Evolutionary conservation across 208 protist species (phyloP).

Genomic region (Trypanosoma brucei): DNA sequence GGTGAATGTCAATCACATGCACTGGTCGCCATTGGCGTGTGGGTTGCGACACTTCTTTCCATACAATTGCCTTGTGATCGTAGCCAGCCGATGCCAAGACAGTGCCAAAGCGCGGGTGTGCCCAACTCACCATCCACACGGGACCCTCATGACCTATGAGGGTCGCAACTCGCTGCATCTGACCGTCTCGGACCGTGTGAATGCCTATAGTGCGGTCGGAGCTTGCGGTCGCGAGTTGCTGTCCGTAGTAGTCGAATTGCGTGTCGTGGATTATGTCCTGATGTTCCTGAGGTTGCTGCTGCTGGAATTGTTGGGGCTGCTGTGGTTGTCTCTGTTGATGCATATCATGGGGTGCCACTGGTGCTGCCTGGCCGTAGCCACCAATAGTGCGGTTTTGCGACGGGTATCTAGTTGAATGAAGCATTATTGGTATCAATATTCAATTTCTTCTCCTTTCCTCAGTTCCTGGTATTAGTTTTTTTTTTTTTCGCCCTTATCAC

Average conservation of each 20-base stretch:
- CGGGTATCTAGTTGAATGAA: not conserved
- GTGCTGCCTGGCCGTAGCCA: slow-evolving; percentile 5
- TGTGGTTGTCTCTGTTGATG: slow-evolving; percentile 8
- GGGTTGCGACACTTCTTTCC: slow-evolving; percentile 70
- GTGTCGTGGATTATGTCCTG: slow-evolving; percentile 95
- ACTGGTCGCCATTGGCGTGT: slow-evolving; percentile 48
- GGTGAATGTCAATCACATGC: slow-evolving; percentile 71
- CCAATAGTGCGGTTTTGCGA: not conserved
- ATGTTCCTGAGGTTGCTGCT: slow-evolving; percentile 44
- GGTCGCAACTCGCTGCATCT: slow-evolving; percentile 55
- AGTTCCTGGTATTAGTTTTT: no score
- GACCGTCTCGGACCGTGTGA: slow-evolving; percentile 75
- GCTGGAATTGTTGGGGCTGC: slow-evolving; percentile 1
- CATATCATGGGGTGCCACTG: not conserved
- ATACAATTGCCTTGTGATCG: slow-evolving; percentile 96
- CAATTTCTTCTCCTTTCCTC: not conserved
- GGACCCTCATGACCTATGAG: slow-evolving; percentile 93
- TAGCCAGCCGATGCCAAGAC: slow-evolving; percentile 96
- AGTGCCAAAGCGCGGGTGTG: slow-evolving; percentile 96
- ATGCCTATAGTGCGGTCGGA: slow-evolving; percentile 96
- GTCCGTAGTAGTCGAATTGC: slow-evolving; percentile 98
- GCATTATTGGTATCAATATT: not conserved
- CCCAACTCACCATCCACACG: slow-evolving; percentile 98
- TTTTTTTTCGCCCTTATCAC: no score
- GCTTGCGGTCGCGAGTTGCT: slow-evolving; percentile 96